These are phyloP conservation scores for Leishmania turanica DNA, from an alignment of 208 protist genomes.

Conservation along the genomic window DNA sequence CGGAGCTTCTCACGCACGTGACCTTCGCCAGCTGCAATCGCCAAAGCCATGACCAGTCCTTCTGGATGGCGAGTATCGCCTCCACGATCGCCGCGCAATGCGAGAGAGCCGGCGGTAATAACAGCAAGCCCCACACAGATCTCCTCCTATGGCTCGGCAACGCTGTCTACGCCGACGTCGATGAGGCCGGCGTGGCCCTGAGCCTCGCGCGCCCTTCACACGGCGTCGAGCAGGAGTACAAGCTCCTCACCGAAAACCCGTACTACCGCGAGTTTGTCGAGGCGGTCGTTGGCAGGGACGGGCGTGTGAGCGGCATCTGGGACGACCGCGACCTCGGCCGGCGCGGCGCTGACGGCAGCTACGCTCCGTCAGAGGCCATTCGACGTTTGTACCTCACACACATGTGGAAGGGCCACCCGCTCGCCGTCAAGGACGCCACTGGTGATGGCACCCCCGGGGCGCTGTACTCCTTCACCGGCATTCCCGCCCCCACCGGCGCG, in stretches of 20 bases:
- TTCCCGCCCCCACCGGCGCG: slow-evolving; percentile 25
- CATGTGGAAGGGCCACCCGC: slow-evolving; percentile 19
- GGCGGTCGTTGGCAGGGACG: slow-evolving; percentile 8
- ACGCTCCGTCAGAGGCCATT: slow-evolving; percentile 37
- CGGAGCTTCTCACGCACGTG: slow-evolving; percentile 39
- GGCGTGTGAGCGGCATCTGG: slow-evolving; percentile 57
- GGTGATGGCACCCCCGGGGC: slow-evolving; percentile 16
- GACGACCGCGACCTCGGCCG: slow-evolving; percentile 83
- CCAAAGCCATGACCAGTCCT: slow-evolving; percentile 61
- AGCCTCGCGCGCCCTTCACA: slow-evolving; percentile 1
- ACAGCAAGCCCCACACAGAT: slow-evolving; percentile 36
- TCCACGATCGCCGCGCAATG: slow-evolving; percentile 13
- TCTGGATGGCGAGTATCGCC: slow-evolving; percentile 49
- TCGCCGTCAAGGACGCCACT: slow-evolving; percentile 8
- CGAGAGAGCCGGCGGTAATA: neutral
- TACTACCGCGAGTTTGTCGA: slow-evolving; percentile 38
- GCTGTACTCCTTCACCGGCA: slow-evolving; percentile 38
- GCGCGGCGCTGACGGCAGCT: slow-evolving; percentile 52
- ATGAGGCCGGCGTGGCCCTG: slow-evolving; percentile 29
- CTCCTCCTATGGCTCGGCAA: slow-evolving; percentile 80
- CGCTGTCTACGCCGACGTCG: slow-evolving; percentile 65
- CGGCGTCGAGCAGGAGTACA: slow-evolving; percentile 26
- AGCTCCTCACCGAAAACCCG: slow-evolving; percentile 25
- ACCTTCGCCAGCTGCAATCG: slow-evolving; percentile 78
- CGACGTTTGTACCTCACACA: slow-evolving; percentile 58